phyloP scores from a whole-genome alignment of 257 asterid species.

The Orobanche coerulescens region DNA sequence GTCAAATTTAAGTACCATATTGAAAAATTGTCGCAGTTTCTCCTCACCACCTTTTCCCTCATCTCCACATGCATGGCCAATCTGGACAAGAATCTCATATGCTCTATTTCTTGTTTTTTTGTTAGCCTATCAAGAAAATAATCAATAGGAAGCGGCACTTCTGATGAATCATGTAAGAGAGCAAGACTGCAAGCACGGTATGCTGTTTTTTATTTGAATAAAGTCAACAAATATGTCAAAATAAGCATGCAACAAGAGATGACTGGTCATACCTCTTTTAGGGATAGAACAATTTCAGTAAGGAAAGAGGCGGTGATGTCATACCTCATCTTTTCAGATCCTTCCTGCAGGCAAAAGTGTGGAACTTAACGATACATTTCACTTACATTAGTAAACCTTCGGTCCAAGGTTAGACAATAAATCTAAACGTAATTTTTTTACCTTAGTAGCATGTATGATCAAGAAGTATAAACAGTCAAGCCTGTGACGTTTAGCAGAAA shows the following conservation, averaged over 20 bases:
- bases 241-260: slow-evolving; percentile 1
- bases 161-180: neutral
- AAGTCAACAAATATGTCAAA: neutral
- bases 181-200: no score
- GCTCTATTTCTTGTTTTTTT: slow-evolving; percentile 92
- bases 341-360: slow-evolving; percentile 42
- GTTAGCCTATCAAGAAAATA: slow-evolving; percentile 50
- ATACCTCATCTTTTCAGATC: slow-evolving; percentile 46
- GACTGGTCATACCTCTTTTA: slow-evolving; percentile 64
- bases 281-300: slow-evolving; percentile 79
- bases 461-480: slow-evolving; percentile 82
- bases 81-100: slow-evolving; percentile 82
- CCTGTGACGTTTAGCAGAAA: slow-evolving; percentile 87
- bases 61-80: slow-evolving; percentile 83
- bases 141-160: slow-evolving; percentile 8
- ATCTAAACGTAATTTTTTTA: slow-evolving; percentile 19
- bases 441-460: slow-evolving; percentile 71
- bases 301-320: slow-evolving; percentile 58
- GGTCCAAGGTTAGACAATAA: slow-evolving; percentile 8
- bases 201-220: neutral
- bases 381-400: neutral
- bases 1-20: slow-evolving; percentile 46
- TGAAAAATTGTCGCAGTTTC: slow-evolving; percentile 49
- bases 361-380: neutral
- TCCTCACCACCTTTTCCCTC: slow-evolving; percentile 65